Conservation (phyloP, 495 filamentous ascomycete species). For the Aspergillus cavernicola region DNA sequence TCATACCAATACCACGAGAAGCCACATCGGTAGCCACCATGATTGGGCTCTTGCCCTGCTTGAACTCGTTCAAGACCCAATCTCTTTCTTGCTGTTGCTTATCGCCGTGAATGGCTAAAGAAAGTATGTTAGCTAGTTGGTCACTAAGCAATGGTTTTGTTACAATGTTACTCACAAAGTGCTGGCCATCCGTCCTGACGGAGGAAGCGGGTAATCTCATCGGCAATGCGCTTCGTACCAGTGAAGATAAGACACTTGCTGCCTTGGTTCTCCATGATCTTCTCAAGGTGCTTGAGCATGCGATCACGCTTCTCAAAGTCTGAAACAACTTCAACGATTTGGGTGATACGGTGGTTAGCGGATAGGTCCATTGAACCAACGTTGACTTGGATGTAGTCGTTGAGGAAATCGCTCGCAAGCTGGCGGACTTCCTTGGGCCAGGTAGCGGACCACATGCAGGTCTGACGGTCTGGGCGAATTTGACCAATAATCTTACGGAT, state of each 20-base stretch:
- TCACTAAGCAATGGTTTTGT: too few relatives aligned
- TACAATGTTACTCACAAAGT: slow-evolving; percentile 73
- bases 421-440: slow-evolving; percentile 99
- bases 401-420: slow-evolving; percentile 90
- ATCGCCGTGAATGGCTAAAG: slow-evolving; percentile 90
- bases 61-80: slow-evolving; percentile 99
- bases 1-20: slow-evolving; percentile 99
- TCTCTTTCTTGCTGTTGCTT: slow-evolving; percentile 99
- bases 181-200: slow-evolving; percentile 99
- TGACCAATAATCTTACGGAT: slow-evolving; percentile 97
- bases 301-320: slow-evolving; percentile 97
- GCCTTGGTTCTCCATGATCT: slow-evolving; percentile 91
- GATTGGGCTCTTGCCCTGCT: slow-evolving; percentile 85
- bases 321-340: slow-evolving; percentile 91
- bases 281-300: slow-evolving; percentile 97
- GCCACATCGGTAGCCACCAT: slow-evolving; percentile 97
- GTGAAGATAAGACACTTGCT: slow-evolving; percentile 97
- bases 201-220: slow-evolving; percentile 97
- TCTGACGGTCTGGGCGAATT: slow-evolving; percentile 97
- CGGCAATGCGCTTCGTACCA: slow-evolving; percentile 96
- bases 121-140: slow-evolving; percentile 47
- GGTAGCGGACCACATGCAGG: slow-evolving; percentile 99
- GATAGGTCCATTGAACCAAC: slow-evolving; percentile 95
- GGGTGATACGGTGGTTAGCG: slow-evolving; percentile 97
- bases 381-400: slow-evolving; percentile 98